Conservation (phyloP, 495 filamentous ascomycete genomes). For the Cercophora newfieldiana region DNA sequence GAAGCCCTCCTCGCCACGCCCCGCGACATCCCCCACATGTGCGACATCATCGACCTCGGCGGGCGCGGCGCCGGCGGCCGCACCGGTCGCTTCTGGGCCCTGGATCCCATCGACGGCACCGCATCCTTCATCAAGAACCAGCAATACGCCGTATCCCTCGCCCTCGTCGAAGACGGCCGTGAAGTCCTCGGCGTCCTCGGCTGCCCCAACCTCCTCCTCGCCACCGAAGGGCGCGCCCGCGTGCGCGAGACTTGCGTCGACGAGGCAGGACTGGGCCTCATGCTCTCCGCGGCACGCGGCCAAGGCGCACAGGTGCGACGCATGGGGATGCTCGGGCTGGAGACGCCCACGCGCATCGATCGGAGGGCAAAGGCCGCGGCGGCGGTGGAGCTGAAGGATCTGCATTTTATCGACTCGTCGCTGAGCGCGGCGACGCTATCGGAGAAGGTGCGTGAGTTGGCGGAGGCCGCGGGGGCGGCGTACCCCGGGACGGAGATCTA, state of each 20-base stretch:
- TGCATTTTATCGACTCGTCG: constrained; percentile 52
- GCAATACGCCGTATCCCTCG: constrained; percentile 60
- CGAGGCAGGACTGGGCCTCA: constrained; percentile 48
- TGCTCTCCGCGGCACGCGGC: constrained; percentile 54
- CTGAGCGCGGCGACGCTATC: constrained; percentile 44
- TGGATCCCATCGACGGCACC: constrained; percentile 65
- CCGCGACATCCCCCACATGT: constrained; percentile 48
- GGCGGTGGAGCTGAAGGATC: constrained; percentile 31
- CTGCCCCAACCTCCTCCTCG: constrained; percentile 55
- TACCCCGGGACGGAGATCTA: constrained; percentile 56
- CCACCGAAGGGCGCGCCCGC: constrained; percentile 17
- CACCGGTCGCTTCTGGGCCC: constrained; percentile 52
- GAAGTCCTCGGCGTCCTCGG: constrained; percentile 58
- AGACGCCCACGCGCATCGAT: constrained; percentile 31
- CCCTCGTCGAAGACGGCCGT: constrained; percentile 51
- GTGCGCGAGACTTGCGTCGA: constrained; percentile 54
- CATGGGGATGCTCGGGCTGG: constrained; percentile 41
- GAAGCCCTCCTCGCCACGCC: constrained; percentile 45
- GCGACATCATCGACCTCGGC: constrained; percentile 57
- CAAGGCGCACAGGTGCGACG: constrained; percentile 51
- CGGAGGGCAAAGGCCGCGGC: not conserved
- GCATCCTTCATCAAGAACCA: constrained; percentile 55
- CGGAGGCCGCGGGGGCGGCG: constrained; percentile 38
- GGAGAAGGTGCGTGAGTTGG: constrained; percentile 45
- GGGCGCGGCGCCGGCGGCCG: constrained; percentile 40